Evolutionary conservation across 225 moss, liverwort and hornwort species (phyloP).

Genomic region (Rhytidiadelphus loreus): DNA sequence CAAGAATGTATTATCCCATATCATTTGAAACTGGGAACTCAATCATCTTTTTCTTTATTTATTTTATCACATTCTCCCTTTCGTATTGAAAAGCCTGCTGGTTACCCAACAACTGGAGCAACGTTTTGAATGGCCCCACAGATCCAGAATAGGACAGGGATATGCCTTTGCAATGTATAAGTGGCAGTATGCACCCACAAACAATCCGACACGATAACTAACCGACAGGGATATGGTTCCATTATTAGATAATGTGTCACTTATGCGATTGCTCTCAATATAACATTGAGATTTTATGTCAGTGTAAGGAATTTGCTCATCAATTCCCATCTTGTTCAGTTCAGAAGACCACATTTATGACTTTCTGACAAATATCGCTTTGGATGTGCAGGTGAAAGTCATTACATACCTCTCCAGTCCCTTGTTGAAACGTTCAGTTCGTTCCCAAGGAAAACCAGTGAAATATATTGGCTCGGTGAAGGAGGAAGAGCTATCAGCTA

Average conservation of each 20-base stretch:
- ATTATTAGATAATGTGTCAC: background rate
- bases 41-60: background rate
- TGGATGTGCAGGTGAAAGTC: slow-evolving; percentile 55
- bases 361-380: background rate
- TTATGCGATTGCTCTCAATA: background rate
- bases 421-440: slow-evolving; percentile 37
- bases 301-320: background rate
- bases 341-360: background rate
- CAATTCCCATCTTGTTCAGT: background rate
- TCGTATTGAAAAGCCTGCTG: rapidly evolving
- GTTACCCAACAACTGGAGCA: no score
- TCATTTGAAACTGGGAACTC: background rate
- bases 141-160: background rate
- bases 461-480: slow-evolving; percentile 36
- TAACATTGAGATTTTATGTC: background rate
- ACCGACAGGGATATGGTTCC: background rate
- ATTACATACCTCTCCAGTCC: slow-evolving; percentile 78
- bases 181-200: no score
- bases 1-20: background rate
- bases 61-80: background rate
- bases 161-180: background rate
- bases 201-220: background rate
- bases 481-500: slow-evolving; percentile 79
- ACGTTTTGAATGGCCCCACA: background rate
- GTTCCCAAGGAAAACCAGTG: slow-evolving; percentile 34